These are phyloP conservation scores for Tylopilus plumbeoviolaceoides DNA, from an alignment of 768 basidiomycete genomes.

Conservation along the genomic window DNA sequence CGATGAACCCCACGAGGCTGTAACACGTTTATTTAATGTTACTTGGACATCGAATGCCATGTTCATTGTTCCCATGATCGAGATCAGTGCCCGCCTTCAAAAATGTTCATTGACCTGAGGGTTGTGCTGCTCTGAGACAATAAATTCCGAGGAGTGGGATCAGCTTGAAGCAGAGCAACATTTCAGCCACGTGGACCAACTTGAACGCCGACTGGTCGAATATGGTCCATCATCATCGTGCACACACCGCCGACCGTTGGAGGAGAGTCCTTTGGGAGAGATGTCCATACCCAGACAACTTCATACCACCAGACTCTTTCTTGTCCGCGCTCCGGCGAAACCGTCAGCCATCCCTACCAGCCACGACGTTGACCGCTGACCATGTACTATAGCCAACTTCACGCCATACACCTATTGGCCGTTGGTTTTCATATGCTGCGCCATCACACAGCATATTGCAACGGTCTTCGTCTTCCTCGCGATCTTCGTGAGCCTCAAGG, in stretches of 20 bases:
- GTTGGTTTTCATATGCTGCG: constrained; percentile 62
- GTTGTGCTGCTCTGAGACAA: neutral
- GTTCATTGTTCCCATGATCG: constrained; percentile 27
- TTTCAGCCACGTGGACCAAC: constrained; percentile 14
- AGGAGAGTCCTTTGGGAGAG: constrained; percentile 76
- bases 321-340: constrained; percentile 75
- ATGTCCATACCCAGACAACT: constrained; percentile 78
- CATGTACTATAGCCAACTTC: constrained; percentile 60
- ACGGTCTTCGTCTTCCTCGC: constrained; percentile 79
- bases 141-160: constrained; percentile 18
- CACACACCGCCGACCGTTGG: constrained; percentile 36
- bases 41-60: constrained; percentile 19
- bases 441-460: constrained; percentile 82
- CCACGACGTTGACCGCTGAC: constrained; percentile 11
- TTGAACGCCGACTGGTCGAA: neutral
- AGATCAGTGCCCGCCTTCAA: constrained; percentile 15
- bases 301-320: constrained; percentile 72
- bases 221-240: neutral
- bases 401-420: constrained; percentile 73
- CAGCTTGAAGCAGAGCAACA: neutral
- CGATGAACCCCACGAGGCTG: constrained; percentile 28
- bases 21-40: constrained; percentile 33
- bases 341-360: constrained; percentile 44
- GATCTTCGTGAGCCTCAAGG: constrained; percentile 70
- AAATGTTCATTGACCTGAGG: neutral